phyloP scores from a whole-genome alignment of 495 filamentous ascomycete genomes.

The Rusavskia elegans region DNA sequence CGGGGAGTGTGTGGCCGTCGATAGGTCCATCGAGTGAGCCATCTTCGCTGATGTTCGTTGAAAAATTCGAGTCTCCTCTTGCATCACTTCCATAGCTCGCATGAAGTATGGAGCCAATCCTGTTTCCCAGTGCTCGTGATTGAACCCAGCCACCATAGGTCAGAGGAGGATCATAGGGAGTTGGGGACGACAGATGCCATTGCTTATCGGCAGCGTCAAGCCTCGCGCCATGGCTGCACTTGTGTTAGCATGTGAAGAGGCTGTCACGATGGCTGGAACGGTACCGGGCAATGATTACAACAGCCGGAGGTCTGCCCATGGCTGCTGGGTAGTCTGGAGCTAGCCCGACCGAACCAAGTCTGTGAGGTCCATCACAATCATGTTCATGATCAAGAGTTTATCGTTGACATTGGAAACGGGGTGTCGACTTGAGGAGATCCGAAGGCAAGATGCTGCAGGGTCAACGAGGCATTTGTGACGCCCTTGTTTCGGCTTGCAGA shows the following conservation, averaged over 20 bases:
- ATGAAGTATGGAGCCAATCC: conserved; percentile 60
- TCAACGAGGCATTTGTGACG: no score
- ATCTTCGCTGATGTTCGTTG: background rate
- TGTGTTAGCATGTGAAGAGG: background rate
- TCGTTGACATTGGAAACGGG: no score
- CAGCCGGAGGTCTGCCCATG: conserved; percentile 44
- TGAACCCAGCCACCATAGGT: conserved; percentile 92
- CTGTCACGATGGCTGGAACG: conserved; percentile 7
- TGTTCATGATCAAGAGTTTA: no score
- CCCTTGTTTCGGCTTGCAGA: no score
- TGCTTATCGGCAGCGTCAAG: conserved; percentile 85
- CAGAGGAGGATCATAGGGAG: conserved; percentile 88
- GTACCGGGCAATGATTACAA: conserved; percentile 72
- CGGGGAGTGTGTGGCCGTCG: background rate
- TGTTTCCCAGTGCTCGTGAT: conserved; percentile 56
- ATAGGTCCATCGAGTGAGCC: background rate
- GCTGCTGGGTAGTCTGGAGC: background rate
- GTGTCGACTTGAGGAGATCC: no score
- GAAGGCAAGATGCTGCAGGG: no score
- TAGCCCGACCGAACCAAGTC: no score
- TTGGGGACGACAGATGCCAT: conserved; percentile 91
- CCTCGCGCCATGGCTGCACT: conserved; percentile 67
- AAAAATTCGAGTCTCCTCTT: background rate
- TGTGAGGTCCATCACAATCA: no score
- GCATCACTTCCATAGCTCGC: conserved; percentile 12